Conservation (phyloP, 2,329 filamentous ascomycete species). For the Botrytis squamosa region DNA sequence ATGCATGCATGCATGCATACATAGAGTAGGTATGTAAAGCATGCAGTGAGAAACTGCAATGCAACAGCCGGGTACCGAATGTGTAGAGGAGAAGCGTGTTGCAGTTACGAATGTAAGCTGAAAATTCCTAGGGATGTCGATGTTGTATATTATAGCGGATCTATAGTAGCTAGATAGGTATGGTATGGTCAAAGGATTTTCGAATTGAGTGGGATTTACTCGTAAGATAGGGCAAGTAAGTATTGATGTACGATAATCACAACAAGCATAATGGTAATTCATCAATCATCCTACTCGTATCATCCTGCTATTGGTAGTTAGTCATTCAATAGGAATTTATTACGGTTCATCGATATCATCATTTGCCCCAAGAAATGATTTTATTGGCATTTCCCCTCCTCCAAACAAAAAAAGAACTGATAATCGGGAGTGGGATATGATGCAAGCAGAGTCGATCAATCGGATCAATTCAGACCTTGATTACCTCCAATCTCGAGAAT, state of each 20-base stretch:
- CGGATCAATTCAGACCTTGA: conserved; percentile 3
- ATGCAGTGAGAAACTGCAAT: conserved; percentile 1
- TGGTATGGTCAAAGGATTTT: conserved; percentile 1
- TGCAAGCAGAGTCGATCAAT: conserved; percentile 2
- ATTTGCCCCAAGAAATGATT: neutral
- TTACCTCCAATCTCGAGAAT: neutral
- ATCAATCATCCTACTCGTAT: conserved; percentile 10
- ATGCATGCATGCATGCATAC: neutral
- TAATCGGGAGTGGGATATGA: neutral
- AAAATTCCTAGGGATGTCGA: neutral
- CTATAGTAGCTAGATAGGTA: neutral
- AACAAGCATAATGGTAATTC: neutral
- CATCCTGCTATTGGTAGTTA: neutral
- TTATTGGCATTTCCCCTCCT: neutral
- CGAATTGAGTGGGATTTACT: neutral
- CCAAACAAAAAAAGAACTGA: neutral
- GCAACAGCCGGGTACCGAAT: conserved; percentile 10
- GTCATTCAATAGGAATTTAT: neutral
- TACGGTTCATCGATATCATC: neutral
- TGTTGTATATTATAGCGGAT: neutral
- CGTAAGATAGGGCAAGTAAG: neutral
- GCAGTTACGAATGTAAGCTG: conserved; percentile 5
- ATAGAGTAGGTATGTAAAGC: neutral
- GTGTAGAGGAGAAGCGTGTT: conserved; percentile 4
- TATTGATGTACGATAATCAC: neutral